These are phyloP conservation scores for Cordia subcordata DNA, from an alignment of 257 asterid species.

Conservation along the genomic window DNA sequence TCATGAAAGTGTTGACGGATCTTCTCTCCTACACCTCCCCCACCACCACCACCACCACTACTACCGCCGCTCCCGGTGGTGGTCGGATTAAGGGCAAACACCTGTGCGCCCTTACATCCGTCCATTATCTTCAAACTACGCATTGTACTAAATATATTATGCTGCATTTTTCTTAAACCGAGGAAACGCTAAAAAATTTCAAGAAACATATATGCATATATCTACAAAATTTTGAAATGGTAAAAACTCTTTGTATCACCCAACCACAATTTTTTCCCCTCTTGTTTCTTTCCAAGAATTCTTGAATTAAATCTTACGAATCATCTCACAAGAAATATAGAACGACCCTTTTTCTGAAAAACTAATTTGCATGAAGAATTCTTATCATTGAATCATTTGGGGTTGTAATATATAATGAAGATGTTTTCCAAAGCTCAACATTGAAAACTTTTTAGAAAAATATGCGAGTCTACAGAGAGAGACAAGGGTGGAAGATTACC, in stretches of 20 bases:
- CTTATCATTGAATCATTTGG: too few species aligned
- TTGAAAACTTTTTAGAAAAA: too few species aligned
- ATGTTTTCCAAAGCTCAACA: too few species aligned
- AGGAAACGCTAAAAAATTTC: constrained; percentile 7
- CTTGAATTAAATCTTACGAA: background rate
- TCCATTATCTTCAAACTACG: constrained; percentile 81
- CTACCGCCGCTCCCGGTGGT: constrained; percentile 20
- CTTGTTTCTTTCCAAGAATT: too few species aligned
- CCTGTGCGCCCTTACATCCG: constrained; percentile 65
- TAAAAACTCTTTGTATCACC: too few species aligned
- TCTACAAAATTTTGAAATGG: background rate
- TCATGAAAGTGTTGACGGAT: constrained; percentile 66
- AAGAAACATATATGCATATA: background rate
- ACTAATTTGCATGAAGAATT: too few species aligned
- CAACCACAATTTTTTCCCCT: too few species aligned
- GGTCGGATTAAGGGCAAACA: constrained; percentile 43
- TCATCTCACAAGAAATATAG: too few species aligned
- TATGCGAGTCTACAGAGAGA: background rate
- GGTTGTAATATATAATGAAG: too few species aligned
- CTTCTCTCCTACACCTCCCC: constrained; percentile 60
- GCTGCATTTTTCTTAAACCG: constrained; percentile 64
- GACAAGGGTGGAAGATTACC: constrained; percentile 4
- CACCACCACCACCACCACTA: constrained; percentile 39
- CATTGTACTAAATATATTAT: constrained; percentile 60
- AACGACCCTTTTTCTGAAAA: too few species aligned